These are phyloP conservation scores for Kwoniella dejecticola DNA, from an alignment of 768 basidiomycete genomes.

Conservation along the genomic window DNA sequence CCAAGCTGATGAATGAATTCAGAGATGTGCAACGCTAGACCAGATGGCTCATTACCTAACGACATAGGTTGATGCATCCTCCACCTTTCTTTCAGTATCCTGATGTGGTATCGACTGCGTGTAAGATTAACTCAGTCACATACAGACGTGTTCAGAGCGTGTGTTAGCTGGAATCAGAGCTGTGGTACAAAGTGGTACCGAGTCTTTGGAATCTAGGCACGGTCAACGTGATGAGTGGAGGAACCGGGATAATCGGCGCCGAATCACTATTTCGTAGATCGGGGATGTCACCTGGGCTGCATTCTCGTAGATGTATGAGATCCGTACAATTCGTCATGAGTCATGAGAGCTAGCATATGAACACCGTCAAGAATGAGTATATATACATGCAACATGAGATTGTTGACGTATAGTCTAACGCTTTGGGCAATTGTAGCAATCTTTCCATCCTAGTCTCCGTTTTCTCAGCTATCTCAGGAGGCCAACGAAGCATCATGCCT, in stretches of 20 bases:
- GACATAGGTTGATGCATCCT: too few species aligned
- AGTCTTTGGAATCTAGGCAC: background rate
- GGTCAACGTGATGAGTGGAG: background rate
- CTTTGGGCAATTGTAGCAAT: too few species aligned
- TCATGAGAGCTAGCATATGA: too few species aligned
- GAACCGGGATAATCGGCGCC: slow-evolving; percentile 14
- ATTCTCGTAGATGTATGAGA: background rate
- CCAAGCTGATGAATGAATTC: background rate
- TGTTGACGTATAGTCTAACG: too few species aligned
- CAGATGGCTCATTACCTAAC: slow-evolving; percentile 20
- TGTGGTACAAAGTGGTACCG: background rate
- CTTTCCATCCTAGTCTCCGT: too few species aligned
- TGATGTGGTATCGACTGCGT: too few species aligned
- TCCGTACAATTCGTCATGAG: too few species aligned
- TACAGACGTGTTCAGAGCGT: too few species aligned
- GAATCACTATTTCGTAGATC: background rate
- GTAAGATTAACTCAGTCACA: too few species aligned
- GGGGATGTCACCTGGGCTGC: background rate
- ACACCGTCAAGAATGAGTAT: too few species aligned
- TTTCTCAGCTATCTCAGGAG: background rate
- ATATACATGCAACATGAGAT: too few species aligned
- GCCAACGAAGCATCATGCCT: slow-evolving; percentile 1
- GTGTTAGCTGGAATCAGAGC: background rate
- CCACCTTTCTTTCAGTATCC: too few species aligned
- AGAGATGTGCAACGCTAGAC: slow-evolving; percentile 47